These are phyloP conservation scores for Lactarius deliciosus DNA, from an alignment of 768 basidiomycete species.

Conservation along the genomic window DNA sequence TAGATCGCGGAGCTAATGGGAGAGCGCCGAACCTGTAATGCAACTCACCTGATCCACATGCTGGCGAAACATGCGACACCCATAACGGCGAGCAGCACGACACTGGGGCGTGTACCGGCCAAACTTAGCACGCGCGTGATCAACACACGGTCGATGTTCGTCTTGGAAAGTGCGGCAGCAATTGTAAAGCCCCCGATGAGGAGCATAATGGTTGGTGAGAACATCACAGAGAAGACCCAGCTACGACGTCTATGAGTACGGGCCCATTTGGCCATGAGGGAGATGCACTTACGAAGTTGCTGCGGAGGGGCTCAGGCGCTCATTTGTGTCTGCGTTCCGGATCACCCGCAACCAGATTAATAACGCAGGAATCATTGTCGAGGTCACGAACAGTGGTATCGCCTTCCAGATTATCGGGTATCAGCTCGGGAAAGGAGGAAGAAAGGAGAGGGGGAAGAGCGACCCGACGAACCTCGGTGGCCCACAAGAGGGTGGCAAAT, in stretches of 20 bases:
- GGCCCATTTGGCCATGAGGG: neutral
- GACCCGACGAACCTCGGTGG: conserved; percentile 71
- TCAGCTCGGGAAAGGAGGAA: neutral
- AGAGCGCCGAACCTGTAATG: conserved; percentile 2
- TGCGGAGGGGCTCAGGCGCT: conserved; percentile 54
- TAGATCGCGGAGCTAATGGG: conserved; percentile 5
- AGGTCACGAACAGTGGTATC: conserved; percentile 97
- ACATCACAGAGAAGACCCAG: conserved; percentile 93
- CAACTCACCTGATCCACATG: conserved; percentile 92
- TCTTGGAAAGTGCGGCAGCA: conserved; percentile 93
- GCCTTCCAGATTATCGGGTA: conserved; percentile 51
- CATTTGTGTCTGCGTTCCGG: conserved; percentile 53
- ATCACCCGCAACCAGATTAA: conserved; percentile 85
- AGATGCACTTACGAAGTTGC: conserved; percentile 70
- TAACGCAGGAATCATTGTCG: conserved; percentile 82
- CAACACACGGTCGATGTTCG: conserved; percentile 87
- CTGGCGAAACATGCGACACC: conserved; percentile 94
- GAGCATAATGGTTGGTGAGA: conserved; percentile 97
- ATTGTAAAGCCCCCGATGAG: conserved; percentile 98
- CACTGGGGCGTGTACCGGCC: conserved; percentile 84
- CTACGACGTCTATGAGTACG: conserved; percentile 41
- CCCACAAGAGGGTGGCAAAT: conserved; percentile 94
- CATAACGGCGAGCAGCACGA: conserved; percentile 93
- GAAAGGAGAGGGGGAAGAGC: neutral
- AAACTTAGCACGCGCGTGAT: conserved; percentile 89